Base-by-base conservation (phyloP, 2,329 filamentous ascomycete genomes). In the Cryoendolithus antarcticus region DNA sequence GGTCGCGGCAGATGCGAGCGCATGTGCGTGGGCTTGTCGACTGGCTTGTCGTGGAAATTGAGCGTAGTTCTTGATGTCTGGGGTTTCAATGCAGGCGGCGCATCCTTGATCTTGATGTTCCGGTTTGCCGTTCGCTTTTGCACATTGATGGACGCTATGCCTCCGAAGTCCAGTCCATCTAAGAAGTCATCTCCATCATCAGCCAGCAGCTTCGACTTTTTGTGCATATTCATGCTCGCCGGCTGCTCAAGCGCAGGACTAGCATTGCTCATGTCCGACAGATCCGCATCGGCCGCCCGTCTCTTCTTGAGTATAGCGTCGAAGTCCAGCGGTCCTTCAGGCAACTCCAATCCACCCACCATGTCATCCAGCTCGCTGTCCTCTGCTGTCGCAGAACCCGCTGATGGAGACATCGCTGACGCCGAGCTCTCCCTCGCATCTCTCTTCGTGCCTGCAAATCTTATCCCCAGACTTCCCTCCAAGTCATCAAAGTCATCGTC, bases 381-480 rank as follows among this genome's bases (percentile, higher is more conserved):
- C 64, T 95, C 91, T 2, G 86, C 94, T 50, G 93, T 78, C 47
- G 84, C 91, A 60, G 89, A 96, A 12, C 86, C 84, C 40, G 93
- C 74, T 58, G 88, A 96, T 9, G 91, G 89, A 56, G 89, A 96
- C 59, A 95, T 73, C 21, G 85, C 84, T 30, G 88, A 94, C 29
- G 81, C 77, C 11, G 86, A 89, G 1, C 86, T 94, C 64, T 85
- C 91, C 52, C 85, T 78, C 53, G 79, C 78, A 53, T 89, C 85
- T 51, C 85, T 77, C 48, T 78, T 74, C 9, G 86, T 94, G 33
- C 89, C 89, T 30, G 83, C 88, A 62, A 88, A 89, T 41, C 89
- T 76, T 33, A 89, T 93, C 30, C 89, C 86, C 43, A 95, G 70
- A 58, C 88, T 95, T 40, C 86, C 88, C 62, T 96, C 91, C 82